Conservation (phyloP, 148 eudicot genomes). For the Nepenthes mirabilis region DNA sequence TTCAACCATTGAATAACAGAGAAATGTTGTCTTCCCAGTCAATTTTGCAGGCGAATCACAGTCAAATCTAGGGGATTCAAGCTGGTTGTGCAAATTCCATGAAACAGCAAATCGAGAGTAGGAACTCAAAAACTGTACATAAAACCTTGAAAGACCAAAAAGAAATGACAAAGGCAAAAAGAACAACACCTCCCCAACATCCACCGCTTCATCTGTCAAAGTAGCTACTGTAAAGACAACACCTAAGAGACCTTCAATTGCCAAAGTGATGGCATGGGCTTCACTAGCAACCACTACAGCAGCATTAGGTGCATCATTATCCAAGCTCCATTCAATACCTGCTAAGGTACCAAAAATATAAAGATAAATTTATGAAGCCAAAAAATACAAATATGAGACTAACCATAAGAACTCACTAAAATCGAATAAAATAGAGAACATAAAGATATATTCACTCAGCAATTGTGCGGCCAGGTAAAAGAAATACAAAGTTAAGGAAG, state of each 20-base stretch:
- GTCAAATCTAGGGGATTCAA: slow-evolving; percentile 89
- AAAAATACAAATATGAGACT: too few relatives aligned
- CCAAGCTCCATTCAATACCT: slow-evolving; percentile 99
- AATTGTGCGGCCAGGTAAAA: too few relatives aligned
- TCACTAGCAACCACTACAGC: slow-evolving; percentile 99
- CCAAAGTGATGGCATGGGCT: slow-evolving; percentile 96
- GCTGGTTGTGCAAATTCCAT: slow-evolving; percentile 33
- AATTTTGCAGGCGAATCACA: slow-evolving; percentile 41
- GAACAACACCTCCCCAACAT: slow-evolving; percentile 76
- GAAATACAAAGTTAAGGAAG: too few relatives aligned
- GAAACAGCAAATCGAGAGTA: slow-evolving; percentile 1
- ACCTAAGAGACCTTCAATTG: slow-evolving; percentile 92
- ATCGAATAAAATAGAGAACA: not conserved
- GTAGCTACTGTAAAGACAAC: slow-evolving; percentile 97
- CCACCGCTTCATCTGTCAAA: slow-evolving; percentile 97
- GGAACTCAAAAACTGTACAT: not conserved
- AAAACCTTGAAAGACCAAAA: not conserved
- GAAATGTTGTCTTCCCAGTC: slow-evolving; percentile 68
- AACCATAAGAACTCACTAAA: not conserved
- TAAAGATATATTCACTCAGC: too few relatives aligned
- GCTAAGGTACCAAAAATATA: slow-evolving; percentile 5
- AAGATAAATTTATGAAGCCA: not conserved
- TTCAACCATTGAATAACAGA: slow-evolving; percentile 85
- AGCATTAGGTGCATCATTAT: slow-evolving; percentile 91
- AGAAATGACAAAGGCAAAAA: slow-evolving; percentile 4